Evolutionary conservation across 495 filamentous ascomycete species (phyloP), one percentile per base, ranked within the genome.

Genomic region (Halenospora varia): DNA sequence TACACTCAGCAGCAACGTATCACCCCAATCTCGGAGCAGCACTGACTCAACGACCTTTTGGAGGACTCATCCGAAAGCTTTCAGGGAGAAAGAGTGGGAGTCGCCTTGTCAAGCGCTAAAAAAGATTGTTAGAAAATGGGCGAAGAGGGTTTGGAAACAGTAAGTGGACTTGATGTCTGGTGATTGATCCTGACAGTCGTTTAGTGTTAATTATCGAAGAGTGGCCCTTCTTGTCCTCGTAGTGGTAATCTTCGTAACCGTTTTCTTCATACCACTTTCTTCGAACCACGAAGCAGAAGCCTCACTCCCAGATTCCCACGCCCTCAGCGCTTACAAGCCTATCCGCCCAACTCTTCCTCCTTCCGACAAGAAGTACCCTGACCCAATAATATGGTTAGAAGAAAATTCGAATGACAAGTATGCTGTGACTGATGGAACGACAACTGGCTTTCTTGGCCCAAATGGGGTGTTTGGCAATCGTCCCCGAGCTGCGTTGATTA

Each of bases 401-500:
- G 63, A 70, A 35, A 73, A 75, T 24, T 71, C 66, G 46, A 64
- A 69, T 44, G 64, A 73, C 18, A 72, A 61, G 51, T 52, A 69
- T 59, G 62, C 70, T 1, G 57, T 74, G 2, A 52, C 57, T 4
- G 48, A 48, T 18, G 24, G 26, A 10, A 19, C 9, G 24, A 11
- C 53, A 19, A 48, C 48, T 15, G 24, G 39, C 1, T 18, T 62
- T 9, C 25, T 25, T 20, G 35, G 2, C n/a, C 2, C 25, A n/a
- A 39, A 25, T 4, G 25, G 11, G 8, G 35, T 4, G n/a, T 24
- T 53, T 17, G 23, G 40, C 10, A 42, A 40, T 0, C 50, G 41
- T 41, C 61, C 61, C 22, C 25, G 47, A 45, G 94, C 94, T 51
- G 95, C 94, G 3, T 78, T 98, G 48, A 82, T 98, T 59, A 84